Evolutionary conservation across 768 basidiomycete genomes (phyloP).

Genomic region (Rhizopogon salebrosus): DNA sequence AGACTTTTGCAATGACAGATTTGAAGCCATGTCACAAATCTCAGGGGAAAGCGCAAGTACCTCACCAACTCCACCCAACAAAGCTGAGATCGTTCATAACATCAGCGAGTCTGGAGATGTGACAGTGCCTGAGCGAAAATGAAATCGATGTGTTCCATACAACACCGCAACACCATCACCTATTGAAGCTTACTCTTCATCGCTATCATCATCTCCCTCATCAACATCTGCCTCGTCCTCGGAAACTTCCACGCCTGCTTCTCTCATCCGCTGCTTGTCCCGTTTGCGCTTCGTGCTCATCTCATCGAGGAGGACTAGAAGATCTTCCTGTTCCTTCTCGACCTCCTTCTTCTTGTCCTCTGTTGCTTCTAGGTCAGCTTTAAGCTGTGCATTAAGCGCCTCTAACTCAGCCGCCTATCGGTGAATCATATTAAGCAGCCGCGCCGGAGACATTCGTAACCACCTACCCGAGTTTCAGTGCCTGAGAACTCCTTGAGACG

Average conservation of each 20-base stretch:
- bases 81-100: too few species aligned
- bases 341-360: slow-evolving; percentile 72
- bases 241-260: slow-evolving; percentile 79
- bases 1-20: too few species aligned
- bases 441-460: neutral
- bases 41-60: too few species aligned
- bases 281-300: slow-evolving; percentile 76
- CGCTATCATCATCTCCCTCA: slow-evolving; percentile 43
- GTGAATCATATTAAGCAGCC: neutral
- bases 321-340: slow-evolving; percentile 95
- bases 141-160: neutral
- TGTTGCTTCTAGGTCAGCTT: slow-evolving; percentile 42
- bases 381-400: slow-evolving; percentile 40
- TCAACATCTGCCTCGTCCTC: slow-evolving; percentile 86
- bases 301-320: slow-evolving; percentile 91
- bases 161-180: neutral
- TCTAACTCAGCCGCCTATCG: slow-evolving; percentile 41
- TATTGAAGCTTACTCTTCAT: slow-evolving; percentile 5
- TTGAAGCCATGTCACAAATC: too few species aligned
- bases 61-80: too few species aligned
- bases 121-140: neutral
- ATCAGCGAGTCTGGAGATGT: too few species aligned
- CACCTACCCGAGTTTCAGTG: slow-evolving; percentile 33
- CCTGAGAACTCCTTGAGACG: slow-evolving; percentile 42
- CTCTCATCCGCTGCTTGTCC: slow-evolving; percentile 77